A percentile compares a stretch with the other conserved stretches of the same genome.
Conservation (phyloP, 345 rosid species). For the Eucalyptus marginata region DNA sequence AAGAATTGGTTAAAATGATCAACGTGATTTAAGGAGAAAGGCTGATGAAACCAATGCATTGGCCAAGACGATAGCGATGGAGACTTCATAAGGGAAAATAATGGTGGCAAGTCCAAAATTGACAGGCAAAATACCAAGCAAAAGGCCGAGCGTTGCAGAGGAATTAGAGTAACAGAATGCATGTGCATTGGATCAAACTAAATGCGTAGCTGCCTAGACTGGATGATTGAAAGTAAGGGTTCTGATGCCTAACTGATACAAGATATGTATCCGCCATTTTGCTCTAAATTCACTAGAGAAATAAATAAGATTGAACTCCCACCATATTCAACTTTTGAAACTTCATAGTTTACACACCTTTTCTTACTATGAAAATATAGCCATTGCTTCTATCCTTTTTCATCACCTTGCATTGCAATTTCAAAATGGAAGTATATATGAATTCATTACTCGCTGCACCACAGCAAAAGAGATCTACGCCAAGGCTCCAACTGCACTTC, state of each 20-base stretch:
- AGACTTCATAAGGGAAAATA: background rate
- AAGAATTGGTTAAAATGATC: background rate
- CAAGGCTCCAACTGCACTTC: background rate
- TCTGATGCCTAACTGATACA: background rate
- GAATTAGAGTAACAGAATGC: background rate
- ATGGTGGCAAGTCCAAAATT: background rate
- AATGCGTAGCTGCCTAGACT: background rate
- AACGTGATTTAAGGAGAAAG: background rate
- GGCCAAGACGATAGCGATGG: background rate
- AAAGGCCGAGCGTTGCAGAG: background rate
- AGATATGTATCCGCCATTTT: background rate
- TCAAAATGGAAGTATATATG: background rate
- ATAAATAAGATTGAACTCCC: background rate
- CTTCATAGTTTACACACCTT: background rate
- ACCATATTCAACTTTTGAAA: background rate
- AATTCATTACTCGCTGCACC: background rate
- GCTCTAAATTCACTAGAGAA: background rate
- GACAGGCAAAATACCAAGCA: background rate
- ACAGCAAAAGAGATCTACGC: background rate
- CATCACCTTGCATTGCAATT: background rate
- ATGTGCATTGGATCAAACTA: background rate
- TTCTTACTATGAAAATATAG: background rate
- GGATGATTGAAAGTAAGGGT: background rate
- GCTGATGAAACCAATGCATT: background rate
- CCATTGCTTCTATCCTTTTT: background rate